Conservation (phyloP, 495 filamentous ascomycete genomes). For the Amphirosellinia nigrospora region DNA sequence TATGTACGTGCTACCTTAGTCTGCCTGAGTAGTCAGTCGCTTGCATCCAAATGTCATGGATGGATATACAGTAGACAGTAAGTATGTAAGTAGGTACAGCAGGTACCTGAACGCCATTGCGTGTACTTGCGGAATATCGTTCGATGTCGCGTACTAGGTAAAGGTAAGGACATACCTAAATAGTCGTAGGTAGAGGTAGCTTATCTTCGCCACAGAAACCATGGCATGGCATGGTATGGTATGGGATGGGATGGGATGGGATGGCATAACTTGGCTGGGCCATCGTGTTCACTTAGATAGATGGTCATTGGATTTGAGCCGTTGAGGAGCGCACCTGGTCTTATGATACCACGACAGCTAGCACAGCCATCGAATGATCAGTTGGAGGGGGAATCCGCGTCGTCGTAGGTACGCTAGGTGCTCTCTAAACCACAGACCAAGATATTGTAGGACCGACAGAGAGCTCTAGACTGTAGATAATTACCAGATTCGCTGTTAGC, state of each 20-base stretch:
- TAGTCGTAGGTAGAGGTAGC: constrained; percentile 11
- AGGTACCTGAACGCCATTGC: background rate
- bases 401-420: background rate
- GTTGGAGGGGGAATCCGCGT: background rate
- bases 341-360: background rate
- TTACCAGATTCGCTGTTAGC: constrained; percentile 11
- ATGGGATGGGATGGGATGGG: too few species aligned
- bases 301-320: background rate
- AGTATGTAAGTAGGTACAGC: too few species aligned
- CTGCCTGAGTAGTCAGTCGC: background rate
- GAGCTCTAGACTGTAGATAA: constrained; percentile 22
- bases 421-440: constrained; percentile 4
- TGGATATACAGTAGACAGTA: too few species aligned
- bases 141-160: background rate
- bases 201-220: constrained; percentile 11
- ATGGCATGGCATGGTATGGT: too few species aligned
- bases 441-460: constrained; percentile 1
- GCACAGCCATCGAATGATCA: background rate
- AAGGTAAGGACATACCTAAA: constrained; percentile 3
- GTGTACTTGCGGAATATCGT: background rate
- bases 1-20: constrained; percentile 8
- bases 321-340: background rate
- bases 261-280: too few species aligned
- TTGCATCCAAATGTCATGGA: too few species aligned
- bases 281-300: constrained; percentile 2